Evolutionary conservation across 306 rosid genomes (phyloP).

Genomic region (Trifolium pratense): DNA sequence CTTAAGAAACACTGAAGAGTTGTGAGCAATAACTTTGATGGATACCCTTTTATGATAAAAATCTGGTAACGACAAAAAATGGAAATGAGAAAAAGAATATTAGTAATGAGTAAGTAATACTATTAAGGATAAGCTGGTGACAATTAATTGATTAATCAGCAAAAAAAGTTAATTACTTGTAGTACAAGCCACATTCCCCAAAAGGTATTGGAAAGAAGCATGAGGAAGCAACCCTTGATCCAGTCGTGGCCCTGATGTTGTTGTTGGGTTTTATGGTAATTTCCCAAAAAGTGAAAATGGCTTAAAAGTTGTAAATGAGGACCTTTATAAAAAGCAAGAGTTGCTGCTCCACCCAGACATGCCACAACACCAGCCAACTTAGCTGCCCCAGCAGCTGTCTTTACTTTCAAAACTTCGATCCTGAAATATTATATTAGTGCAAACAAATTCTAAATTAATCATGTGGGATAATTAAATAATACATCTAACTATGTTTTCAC

Average conservation of each 20-base stretch:
- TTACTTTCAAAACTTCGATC: conserved; percentile 67
- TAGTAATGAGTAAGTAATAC: neutral
- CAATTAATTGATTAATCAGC: neutral
- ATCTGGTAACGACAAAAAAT: conserved; percentile 44
- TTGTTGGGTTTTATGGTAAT: conserved; percentile 38
- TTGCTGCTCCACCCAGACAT: conserved; percentile 68
- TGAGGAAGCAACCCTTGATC: conserved; percentile 85
- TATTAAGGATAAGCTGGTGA: neutral
- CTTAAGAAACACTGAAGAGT: conserved; percentile 71
- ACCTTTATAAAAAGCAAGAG: conserved; percentile 76
- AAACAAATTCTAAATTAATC: neutral
- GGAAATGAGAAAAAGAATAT: neutral
- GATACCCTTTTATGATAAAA: conserved; percentile 64
- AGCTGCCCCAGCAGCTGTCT: conserved; percentile 61
- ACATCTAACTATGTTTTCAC: neutral
- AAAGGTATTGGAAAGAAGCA: conserved; percentile 69
- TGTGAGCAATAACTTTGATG: conserved; percentile 75
- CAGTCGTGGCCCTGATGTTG: conserved; percentile 42
- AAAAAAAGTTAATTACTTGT: conserved; percentile 53
- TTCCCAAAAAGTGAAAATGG: conserved; percentile 46
- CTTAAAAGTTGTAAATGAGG: conserved; percentile 54
- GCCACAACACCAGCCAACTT: conserved; percentile 69
- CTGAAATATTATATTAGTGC: conserved; percentile 38
- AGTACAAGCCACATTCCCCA: conserved; percentile 86
- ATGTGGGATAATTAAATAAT: neutral